Evolutionary conservation across 2,329 filamentous ascomycete genomes (phyloP).

Genomic region (Furcasterigmium sp.): DNA sequence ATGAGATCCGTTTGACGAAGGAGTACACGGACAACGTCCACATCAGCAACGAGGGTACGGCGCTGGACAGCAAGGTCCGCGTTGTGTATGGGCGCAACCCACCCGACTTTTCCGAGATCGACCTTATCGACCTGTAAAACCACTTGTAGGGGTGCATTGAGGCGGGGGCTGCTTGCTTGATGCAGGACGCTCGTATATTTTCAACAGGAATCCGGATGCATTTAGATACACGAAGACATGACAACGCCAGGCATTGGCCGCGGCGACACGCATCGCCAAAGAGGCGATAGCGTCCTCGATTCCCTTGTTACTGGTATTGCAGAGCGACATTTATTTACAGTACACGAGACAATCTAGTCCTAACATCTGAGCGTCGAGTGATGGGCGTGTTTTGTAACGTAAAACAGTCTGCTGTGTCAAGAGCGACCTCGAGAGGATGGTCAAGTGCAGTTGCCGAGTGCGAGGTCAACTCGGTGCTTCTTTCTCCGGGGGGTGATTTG

Average conservation of each 20-base stretch:
- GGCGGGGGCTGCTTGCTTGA: neutral
- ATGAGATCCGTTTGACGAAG: conserved; percentile 78
- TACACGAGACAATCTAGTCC: no score
- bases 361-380: no score
- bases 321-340: no score
- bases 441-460: no score
- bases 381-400: no score
- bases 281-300: no score
- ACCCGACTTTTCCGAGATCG: conserved; percentile 83
- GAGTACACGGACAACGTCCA: conserved; percentile 75
- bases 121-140: conserved; percentile 70
- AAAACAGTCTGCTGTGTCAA: no score
- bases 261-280: no score
- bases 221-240: neutral
- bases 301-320: no score
- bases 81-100: conserved; percentile 83
- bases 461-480: no score
- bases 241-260: neutral
- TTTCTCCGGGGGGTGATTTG: no score
- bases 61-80: conserved; percentile 74
- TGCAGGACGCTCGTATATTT: neutral
- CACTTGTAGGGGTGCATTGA: neutral
- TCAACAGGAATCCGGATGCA: neutral
- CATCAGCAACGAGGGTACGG: conserved; percentile 91
- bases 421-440: no score